Evolutionary conservation across 306 rosid genomes (phyloP), one percentile per base, ranked within the genome.

Genomic region (Acacia crassicarpa): DNA sequence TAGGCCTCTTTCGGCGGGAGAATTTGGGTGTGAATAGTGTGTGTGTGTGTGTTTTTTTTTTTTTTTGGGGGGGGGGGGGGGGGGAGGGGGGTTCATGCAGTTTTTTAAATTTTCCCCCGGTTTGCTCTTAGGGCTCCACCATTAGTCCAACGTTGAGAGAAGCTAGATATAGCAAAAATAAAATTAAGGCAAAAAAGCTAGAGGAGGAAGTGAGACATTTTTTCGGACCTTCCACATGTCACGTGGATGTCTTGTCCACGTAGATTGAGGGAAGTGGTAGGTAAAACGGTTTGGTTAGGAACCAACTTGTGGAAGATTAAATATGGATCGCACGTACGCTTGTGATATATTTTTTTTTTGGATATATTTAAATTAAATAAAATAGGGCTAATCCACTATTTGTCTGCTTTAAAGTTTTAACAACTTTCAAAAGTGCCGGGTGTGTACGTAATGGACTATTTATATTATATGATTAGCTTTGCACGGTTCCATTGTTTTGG

Each of bases 1-100:
- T 41, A 1, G 77, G 35, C 72, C 1, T 11, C 66, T 72, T 83
- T 89, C 84, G 95, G 97, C 89, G 96, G 97, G 94, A 90, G 89
- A 84, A 84, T 73, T 65, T 80, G 87, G 86, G 85, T 9, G 87
- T 90, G 89, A 88, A 88, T 85, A 9, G 5, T 44, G 8, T 44
- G 9, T 44, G 8, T 44, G 9, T 44, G 8, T 41, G 44, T 41
- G 3, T 41, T 1, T 41, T 1, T n/a, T n/a, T n/a, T n/a, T n/a
- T n/a, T n/a, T n/a, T n/a, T n/a, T n/a, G n/a, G n/a, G n/a, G n/a
- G n/a, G n/a, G n/a, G n/a, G n/a, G n/a, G n/a, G n/a, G n/a, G n/a
- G n/a, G n/a, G n/a, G n/a, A n/a, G n/a, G n/a, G n/a, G n/a, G n/a
- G n/a, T n/a, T n/a, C n/a, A n/a, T n/a, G n/a, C n/a, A n/a, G n/a